Percentiles rank a stretch among this genome's conserved stretches.
Conservation (phyloP, 176 grass and related monocot genomes). For the Rhynchospora tenuis region DNA sequence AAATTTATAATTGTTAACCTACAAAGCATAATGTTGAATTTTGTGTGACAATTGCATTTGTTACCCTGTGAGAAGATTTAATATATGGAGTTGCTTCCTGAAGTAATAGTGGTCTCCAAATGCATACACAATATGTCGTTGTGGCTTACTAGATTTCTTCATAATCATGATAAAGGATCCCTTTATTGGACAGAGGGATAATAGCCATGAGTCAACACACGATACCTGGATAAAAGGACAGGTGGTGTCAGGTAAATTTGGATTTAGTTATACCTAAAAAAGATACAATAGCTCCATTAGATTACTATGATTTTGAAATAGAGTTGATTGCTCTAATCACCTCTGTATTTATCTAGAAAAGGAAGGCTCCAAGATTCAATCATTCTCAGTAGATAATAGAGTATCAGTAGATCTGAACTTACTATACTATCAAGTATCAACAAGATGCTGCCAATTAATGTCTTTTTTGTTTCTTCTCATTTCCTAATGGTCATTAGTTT, state of each 20-base stretch:
- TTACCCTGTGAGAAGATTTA: constrained; percentile 93
- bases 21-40: neutral
- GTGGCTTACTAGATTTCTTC: constrained; percentile 54
- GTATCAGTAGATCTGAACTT: neutral
- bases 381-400: constrained; percentile 23
- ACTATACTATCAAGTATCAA: neutral
- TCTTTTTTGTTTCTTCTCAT: neutral
- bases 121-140: constrained; percentile 42
- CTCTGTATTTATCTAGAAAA: constrained; percentile 38
- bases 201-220: constrained; percentile 80
- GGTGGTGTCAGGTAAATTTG: neutral
- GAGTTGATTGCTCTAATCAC: constrained; percentile 12
- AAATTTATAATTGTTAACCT: neutral
- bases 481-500: neutral
- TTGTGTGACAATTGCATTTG: neutral
- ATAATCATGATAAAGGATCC: constrained; percentile 51
- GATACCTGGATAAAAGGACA: constrained; percentile 59
- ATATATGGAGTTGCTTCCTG: constrained; percentile 65
- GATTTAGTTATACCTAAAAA: neutral
- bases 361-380: constrained; percentile 43
- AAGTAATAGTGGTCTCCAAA: constrained; percentile 75
- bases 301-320: neutral
- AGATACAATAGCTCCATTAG: neutral
- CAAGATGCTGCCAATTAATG: neutral
- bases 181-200: constrained; percentile 47